Conservation (phyloP, 805 yeast genomes). For the Spencermartinsiella europaea region DNA sequence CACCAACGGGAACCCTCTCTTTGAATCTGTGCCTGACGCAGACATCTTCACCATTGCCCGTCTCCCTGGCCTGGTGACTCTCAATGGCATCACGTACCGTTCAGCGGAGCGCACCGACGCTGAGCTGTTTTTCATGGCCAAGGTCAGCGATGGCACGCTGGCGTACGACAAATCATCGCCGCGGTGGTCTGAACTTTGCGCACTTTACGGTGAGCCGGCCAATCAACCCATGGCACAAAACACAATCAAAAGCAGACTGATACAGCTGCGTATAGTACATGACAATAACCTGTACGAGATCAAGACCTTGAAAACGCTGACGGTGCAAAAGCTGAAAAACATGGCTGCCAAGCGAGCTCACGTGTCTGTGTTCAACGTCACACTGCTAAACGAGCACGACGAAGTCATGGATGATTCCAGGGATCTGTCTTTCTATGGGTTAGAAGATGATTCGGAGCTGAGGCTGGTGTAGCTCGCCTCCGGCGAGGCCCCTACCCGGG, state of each 20-base stretch:
- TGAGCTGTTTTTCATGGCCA: slow-evolving; percentile 60
- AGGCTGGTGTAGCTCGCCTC: no score
- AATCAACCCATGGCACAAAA: not conserved
- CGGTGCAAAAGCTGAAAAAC: slow-evolving; percentile 35
- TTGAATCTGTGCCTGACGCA: slow-evolving; percentile 9
- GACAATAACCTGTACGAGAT: slow-evolving; percentile 7
- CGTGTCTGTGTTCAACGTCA: slow-evolving; percentile 11
- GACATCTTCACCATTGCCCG: slow-evolving; percentile 43
- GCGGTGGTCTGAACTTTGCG: slow-evolving; percentile 42
- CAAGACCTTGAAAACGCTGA: slow-evolving; percentile 28
- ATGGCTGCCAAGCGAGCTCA: slow-evolving; percentile 22
- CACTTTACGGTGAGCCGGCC: slow-evolving; percentile 32
- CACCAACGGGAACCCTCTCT: slow-evolving; percentile 51
- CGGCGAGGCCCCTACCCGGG: no score
- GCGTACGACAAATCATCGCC: slow-evolving; percentile 15
- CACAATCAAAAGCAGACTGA: slow-evolving; percentile 18
- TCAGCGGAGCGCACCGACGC: slow-evolving; percentile 51
- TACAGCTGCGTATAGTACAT: slow-evolving; percentile 17
- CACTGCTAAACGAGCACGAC: slow-evolving; percentile 1
- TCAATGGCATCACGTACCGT: slow-evolving; percentile 56
- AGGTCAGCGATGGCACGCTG: slow-evolving; percentile 34
- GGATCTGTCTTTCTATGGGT: slow-evolving; percentile 1
- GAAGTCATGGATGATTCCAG: slow-evolving; percentile 3
- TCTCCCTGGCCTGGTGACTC: slow-evolving; percentile 32
- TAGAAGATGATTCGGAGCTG: not conserved